Base-by-base conservation (phyloP, 306 rosid genomes). In the Inga laurina region DNA sequence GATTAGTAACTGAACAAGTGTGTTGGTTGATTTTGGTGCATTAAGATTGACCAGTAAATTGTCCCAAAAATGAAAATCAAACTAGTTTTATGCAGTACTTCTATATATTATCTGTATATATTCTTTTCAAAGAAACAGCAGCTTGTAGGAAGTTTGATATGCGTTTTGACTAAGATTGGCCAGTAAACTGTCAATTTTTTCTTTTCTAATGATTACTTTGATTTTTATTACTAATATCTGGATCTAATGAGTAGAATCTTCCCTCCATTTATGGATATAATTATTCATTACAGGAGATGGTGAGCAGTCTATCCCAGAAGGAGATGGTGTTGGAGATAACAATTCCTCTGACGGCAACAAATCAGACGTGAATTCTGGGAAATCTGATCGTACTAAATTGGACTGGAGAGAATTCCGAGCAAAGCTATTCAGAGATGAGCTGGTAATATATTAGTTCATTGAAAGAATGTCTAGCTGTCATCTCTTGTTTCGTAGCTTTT, bases 341-440 rank as follows among this genome's bases (percentile, higher is more conserved):
- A 80, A 81, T 81, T 86, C 90, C 75, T 89, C 95, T 77, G 93
- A 91, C 72, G 86, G 82, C 72, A 85, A 82, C 77, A 88, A 86
- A 80, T 81, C 89, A 67, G 88, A 91, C 41, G 49, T 70, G 64
- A 87, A 88, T 72, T 74, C 94, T 65, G 88, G 89, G 78, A 85
- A 88, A 84, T 83, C 86, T n/a, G 90, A 77, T 77, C 89, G 21
- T 48, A 56, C 80, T 73, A 90, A 76, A 68, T 83, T 82, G 82
- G 98, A 97, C 74, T 97, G 98, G 99, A 92, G 99, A 48, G 97
- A 94, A 77, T 93, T 97, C 91, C 91, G 99, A 88, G 99, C 99
- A 35, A 91, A 90, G 87, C 88, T 97, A 41, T 91, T 85, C 69
- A 79, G 82, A n/a, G 88, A 84, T 56, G 97, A 92, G 91, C 95